Evolutionary conservation across 345 rosid genomes (phyloP).

Genomic region (Hypericum androsaemum): DNA sequence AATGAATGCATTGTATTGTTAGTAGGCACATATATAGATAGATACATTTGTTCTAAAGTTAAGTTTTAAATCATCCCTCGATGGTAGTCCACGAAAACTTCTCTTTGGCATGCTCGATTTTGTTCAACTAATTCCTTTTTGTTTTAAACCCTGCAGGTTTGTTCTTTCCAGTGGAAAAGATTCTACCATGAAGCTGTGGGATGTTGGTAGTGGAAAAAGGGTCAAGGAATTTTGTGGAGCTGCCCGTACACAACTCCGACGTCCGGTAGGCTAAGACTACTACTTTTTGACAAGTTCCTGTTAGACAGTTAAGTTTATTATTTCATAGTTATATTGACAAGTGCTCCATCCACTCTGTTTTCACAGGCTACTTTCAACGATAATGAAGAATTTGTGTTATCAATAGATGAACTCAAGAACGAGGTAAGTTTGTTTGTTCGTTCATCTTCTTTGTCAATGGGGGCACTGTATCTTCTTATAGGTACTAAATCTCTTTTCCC

Average conservation of each 20-base stretch:
- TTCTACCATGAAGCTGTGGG: slow-evolving; percentile 72
- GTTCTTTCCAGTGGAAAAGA: slow-evolving; percentile 79
- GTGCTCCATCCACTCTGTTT: slow-evolving; percentile 8
- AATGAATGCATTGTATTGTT: neutral
- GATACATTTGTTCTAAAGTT: no score
- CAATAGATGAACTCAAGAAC: slow-evolving; percentile 46
- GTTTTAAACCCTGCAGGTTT: slow-evolving; percentile 50
- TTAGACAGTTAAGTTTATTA: neutral
- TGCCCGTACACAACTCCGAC: slow-evolving; percentile 43
- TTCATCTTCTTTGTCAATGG: slow-evolving; percentile 1
- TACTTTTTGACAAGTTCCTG: neutral
- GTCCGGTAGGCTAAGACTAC: slow-evolving; percentile 41
- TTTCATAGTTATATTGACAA: neutral
- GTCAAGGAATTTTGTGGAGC: slow-evolving; percentile 70
- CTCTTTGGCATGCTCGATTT: slow-evolving; percentile 1
- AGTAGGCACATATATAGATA: no score
- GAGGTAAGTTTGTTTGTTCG: no score
- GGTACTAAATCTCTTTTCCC: neutral
- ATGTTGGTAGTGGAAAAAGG: slow-evolving; percentile 61
- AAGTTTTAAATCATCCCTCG: no score
- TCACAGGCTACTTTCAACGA: slow-evolving; percentile 74
- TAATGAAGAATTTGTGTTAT: slow-evolving; percentile 68
- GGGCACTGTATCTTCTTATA: neutral
- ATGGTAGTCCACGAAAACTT: no score
- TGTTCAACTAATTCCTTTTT: slow-evolving; percentile 7